phyloP scores from a whole-genome alignment of 441 rosid species.

The Brassica hybrid region DNA sequence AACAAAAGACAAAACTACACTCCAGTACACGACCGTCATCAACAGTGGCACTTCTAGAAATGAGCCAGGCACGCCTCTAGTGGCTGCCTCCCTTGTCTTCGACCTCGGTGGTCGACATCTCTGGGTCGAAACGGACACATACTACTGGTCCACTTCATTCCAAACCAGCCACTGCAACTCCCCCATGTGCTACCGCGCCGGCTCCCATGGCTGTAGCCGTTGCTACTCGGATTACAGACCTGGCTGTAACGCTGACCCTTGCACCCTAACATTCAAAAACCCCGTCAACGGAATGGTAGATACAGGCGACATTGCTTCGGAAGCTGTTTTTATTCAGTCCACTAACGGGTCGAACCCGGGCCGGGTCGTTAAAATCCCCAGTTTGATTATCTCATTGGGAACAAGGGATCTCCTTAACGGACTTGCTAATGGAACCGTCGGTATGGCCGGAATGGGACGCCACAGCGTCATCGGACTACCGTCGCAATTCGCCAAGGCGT shows the following conservation, averaged over 20 bases:
- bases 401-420: constrained; percentile 25
- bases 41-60: not conserved
- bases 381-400: constrained; percentile 26
- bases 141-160: constrained; percentile 52
- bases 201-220: constrained; percentile 11
- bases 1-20: constrained; percentile 62
- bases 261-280: constrained; percentile 38
- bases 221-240: constrained; percentile 43
- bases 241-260: constrained; percentile 59
- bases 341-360: constrained; percentile 36
- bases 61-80: constrained; percentile 59
- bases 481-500: constrained; percentile 25
- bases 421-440: constrained; percentile 35
- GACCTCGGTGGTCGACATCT: constrained; percentile 65
- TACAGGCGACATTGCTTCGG: constrained; percentile 23
- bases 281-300: not conserved
- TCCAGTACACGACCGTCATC: constrained; percentile 62
- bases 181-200: constrained; percentile 25
- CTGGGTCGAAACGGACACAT: constrained; percentile 69
- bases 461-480: constrained; percentile 29
- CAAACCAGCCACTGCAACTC: constrained; percentile 15
- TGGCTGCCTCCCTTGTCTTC: constrained; percentile 51
- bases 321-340: constrained; percentile 27
- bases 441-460: constrained; percentile 44
- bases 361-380: constrained; percentile 9